These are phyloP conservation scores for Ambrosiella xylebori DNA, from an alignment of 2,329 filamentous ascomycete genomes.

Conservation along the genomic window DNA sequence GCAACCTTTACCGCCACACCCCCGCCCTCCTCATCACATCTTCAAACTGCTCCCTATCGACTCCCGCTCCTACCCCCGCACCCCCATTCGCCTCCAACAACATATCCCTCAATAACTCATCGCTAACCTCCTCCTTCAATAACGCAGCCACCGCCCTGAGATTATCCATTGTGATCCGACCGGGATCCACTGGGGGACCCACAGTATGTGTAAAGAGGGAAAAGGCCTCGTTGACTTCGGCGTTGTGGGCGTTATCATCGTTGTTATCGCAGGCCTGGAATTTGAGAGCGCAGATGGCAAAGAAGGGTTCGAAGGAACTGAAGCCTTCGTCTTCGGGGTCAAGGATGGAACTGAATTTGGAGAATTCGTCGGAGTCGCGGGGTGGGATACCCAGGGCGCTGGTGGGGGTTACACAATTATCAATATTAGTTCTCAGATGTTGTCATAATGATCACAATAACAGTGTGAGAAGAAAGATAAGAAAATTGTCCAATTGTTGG, in stretches of 20 bases:
- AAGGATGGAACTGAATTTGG: slow-evolving; percentile 60
- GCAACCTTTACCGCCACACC: slow-evolving; percentile 44
- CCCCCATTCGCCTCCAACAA: slow-evolving; percentile 84
- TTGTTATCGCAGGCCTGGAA: slow-evolving; percentile 42
- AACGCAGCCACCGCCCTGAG: slow-evolving; percentile 62
- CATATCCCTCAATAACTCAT: slow-evolving; percentile 82
- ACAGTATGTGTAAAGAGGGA: slow-evolving; percentile 51
- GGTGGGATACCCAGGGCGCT: slow-evolving; percentile 71
- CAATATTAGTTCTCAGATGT: too few relatives aligned
- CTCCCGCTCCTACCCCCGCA: slow-evolving; percentile 50
- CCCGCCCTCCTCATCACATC: slow-evolving; percentile 72
- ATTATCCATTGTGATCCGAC: slow-evolving; percentile 62
- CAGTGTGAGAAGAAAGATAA: not conserved
- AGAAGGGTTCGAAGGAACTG: slow-evolving; percentile 63
- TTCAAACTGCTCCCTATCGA: slow-evolving; percentile 66
- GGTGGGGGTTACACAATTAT: not conserved
- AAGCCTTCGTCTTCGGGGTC: slow-evolving; percentile 69
- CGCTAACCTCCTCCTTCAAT: slow-evolving; percentile 68
- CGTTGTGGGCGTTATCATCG: slow-evolving; percentile 35
- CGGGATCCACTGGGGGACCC: slow-evolving; percentile 7
- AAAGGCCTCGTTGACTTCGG: slow-evolving; percentile 70
- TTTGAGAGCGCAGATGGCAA: slow-evolving; percentile 78
- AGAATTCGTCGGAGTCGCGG: slow-evolving; percentile 44
- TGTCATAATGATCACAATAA: too few relatives aligned
- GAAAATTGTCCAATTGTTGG: not conserved